Base-by-base conservation (phyloP, 345 rosid genomes). In the Euphorbia tirucalli region DNA sequence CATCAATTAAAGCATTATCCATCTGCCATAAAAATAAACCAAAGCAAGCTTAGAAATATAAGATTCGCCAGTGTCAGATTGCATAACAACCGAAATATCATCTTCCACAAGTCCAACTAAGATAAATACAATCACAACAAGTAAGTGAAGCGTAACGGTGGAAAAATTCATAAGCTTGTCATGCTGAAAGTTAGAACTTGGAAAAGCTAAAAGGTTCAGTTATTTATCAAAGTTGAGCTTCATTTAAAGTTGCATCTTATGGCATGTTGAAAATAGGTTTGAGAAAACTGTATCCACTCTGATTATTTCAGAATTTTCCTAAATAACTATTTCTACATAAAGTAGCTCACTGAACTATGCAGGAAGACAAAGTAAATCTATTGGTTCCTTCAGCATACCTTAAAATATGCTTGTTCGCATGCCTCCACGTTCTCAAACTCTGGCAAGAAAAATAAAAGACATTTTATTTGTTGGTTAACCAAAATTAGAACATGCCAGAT, bases 1-100 rank as follows among this genome's bases (percentile, higher is more conserved):
- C 99, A 66, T 95, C 99, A 69, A 95, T 95, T 82, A 95, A 83
- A 72, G 96, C 97, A 82, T 95, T 95, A 78, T 92, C 97, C 97
- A 95, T 92, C 97, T 92, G 85, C 74, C 68, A 75, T 15, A 67
- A 70, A 79, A 73, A 72, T 31, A 48, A 44, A 44, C 27, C 13
- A 60, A 8, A 11, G 7, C 22, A 70, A 25, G 31, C 16, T 27
- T 43, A 55, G 41, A 0, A 41, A 61, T 61, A 27, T 22, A 25
- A 43, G 50, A 25, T 24, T 25, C 1, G 9, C 13, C 4, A 61
- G 1, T 41, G 6, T 41, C 54, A 24, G 13, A 25, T 24, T 28
- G 25, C 11, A 25, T 14, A 21, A 6, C 35, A 25, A 46, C 15
- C 13, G 32, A 5, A 7, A 15, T 25, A 3, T 58, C 21, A 43